Conservation (phyloP, 208 protist species). For the Leishmania aethiopica region DNA sequence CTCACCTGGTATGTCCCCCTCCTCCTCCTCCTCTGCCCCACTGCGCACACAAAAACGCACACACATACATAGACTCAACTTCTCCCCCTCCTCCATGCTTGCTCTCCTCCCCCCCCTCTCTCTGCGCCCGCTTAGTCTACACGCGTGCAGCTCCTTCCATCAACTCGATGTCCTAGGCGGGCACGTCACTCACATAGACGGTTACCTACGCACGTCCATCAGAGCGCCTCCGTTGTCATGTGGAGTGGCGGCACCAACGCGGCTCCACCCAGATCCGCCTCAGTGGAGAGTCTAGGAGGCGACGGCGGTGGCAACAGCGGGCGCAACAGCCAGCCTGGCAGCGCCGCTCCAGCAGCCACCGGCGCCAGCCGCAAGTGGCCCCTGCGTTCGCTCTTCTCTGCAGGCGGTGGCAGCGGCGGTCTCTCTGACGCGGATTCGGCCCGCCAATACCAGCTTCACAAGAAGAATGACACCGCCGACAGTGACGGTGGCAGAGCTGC, state of each 20-base stretch:
- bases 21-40: background rate
- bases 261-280: background rate
- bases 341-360: background rate
- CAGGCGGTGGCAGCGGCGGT: no score
- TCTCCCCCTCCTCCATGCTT: background rate
- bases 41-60: no score
- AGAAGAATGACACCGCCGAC: conserved; percentile 22
- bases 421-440: background rate
- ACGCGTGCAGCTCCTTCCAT: background rate
- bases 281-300: background rate
- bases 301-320: background rate
- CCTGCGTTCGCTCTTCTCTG: conserved; percentile 9
- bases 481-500: background rate
- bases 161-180: background rate
- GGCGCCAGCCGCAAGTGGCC: conserved; percentile 5
- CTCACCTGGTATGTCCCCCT: background rate
- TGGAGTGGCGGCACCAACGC: background rate
- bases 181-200: background rate
- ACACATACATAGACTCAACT: background rate
- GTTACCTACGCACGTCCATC: background rate
- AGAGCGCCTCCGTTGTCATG: background rate
- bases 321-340: background rate
- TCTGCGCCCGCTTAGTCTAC: background rate
- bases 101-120: background rate
- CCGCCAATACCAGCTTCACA: conserved; percentile 19